Evolutionary conservation across 345 rosid species (phyloP).

Genomic region (Brassica incana): DNA sequence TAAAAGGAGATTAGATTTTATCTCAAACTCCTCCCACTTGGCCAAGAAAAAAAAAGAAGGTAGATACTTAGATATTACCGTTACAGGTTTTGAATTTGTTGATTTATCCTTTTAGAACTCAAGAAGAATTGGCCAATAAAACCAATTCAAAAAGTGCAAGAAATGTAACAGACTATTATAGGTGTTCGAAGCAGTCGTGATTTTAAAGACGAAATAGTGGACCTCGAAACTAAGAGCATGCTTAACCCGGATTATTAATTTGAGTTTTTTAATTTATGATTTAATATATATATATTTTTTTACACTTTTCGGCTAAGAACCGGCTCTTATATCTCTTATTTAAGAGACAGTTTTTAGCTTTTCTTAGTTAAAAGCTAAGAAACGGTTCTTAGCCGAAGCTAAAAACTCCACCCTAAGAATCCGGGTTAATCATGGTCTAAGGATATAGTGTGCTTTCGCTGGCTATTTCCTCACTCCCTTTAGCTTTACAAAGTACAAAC

Average conservation of each 20-base stretch:
- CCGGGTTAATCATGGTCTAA: too few species aligned
- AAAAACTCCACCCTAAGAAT: too few species aligned
- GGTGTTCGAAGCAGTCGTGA: background rate
- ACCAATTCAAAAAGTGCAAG: background rate
- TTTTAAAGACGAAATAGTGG: background rate
- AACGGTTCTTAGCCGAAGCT: too few species aligned
- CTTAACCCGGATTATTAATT: too few species aligned
- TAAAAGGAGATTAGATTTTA: background rate
- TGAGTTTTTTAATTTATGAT: too few species aligned
- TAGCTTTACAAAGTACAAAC: background rate
- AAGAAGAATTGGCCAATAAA: background rate
- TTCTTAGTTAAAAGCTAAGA: too few species aligned
- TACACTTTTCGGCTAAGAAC: too few species aligned
- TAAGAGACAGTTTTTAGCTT: too few species aligned
- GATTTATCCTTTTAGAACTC: background rate
- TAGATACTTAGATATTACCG: background rate
- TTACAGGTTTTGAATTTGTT: background rate
- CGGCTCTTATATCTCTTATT: too few species aligned
- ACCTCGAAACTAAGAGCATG: background rate
- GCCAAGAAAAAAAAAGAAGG: background rate
- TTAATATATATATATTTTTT: too few species aligned
- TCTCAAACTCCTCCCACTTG: background rate
- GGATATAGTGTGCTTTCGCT: background rate
- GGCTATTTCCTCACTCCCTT: background rate
- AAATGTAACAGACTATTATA: background rate